Conservation (phyloP, 2,329 filamentous ascomycete species). For the Epichloe sp. region DNA sequence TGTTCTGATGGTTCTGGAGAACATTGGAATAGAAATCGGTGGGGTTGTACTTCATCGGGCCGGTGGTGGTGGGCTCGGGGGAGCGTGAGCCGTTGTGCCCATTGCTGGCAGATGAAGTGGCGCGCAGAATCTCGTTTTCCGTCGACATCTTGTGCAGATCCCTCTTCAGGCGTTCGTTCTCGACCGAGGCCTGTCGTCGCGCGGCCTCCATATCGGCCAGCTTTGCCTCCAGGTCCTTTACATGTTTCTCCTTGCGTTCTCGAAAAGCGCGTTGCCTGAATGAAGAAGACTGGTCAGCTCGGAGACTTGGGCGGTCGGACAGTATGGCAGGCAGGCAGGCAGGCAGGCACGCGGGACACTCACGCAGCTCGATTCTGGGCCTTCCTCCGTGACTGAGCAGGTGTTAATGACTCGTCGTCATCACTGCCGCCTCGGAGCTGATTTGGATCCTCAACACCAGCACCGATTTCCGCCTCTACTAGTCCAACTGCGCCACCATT, state of each 20-base stretch:
- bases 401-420: conserved; percentile 42
- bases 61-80: conserved; percentile 41
- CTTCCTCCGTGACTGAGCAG: conserved; percentile 45
- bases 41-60: conserved; percentile 58
- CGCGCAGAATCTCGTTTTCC: conserved; percentile 85
- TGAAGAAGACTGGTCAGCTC: background rate
- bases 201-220: conserved; percentile 64
- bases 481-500: conserved; percentile 10
- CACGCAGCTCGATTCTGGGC: conserved; percentile 50
- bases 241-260: conserved; percentile 87
- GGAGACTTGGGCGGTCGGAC: background rate
- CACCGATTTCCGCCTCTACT: conserved; percentile 24
- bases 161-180: conserved; percentile 77
- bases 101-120: conserved; percentile 44
- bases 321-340: background rate
- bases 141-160: conserved; percentile 74
- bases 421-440: conserved; percentile 32
- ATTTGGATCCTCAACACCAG: conserved; percentile 21
- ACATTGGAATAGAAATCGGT: conserved; percentile 58
- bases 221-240: conserved; percentile 84
- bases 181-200: conserved; percentile 57
- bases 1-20: conserved; percentile 47
- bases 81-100: conserved; percentile 25
- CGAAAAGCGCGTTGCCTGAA: conserved; percentile 85
- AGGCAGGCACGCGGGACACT: conserved; percentile 16